Percentiles rank a stretch among this genome's conserved stretches.
Conservation (phyloP, 2,329 filamentous ascomycete genomes). For the Fusarium sp. region DNA sequence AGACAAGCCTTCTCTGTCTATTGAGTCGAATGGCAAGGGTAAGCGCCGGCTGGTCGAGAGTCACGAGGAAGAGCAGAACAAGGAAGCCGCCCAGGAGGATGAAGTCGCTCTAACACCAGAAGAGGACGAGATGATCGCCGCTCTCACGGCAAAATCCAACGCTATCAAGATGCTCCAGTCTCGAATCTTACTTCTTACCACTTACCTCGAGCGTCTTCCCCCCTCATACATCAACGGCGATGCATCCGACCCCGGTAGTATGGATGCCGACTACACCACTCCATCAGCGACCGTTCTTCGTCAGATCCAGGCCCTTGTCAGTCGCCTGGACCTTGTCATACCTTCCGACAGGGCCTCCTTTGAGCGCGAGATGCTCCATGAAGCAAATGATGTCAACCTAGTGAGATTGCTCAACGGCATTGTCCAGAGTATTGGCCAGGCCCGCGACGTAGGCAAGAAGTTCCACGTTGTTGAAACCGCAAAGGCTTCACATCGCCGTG, state of each 20-base stretch:
- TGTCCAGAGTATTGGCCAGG: conserved; percentile 77
- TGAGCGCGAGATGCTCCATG: conserved; percentile 77
- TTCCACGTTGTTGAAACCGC: conserved; percentile 69
- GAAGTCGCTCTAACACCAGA: conserved; percentile 65
- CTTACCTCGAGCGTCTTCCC: conserved; percentile 82
- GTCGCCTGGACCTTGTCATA: conserved; percentile 83
- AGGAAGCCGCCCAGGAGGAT: conserved; percentile 52
- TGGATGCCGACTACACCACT: conserved; percentile 56
- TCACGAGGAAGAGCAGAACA: conserved; percentile 44
- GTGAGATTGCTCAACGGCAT: conserved; percentile 81
- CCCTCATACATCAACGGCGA: conserved; percentile 70
- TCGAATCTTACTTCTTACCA: conserved; percentile 77
- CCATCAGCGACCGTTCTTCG: conserved; percentile 82
- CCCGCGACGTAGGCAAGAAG: conserved; percentile 82
- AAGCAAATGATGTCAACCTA: conserved; percentile 87
- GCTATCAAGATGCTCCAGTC: conserved; percentile 93
- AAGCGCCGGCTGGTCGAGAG: conserved; percentile 61
- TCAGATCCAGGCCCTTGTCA: conserved; percentile 87
- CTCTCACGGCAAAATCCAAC: conserved; percentile 88
- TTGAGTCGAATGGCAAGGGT: conserved; percentile 66
- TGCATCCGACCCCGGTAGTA: conserved; percentile 55
- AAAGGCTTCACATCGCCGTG: conserved; percentile 46
- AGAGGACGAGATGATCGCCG: conserved; percentile 72
- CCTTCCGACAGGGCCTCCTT: conserved; percentile 77
- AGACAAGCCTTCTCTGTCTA: conserved; percentile 57